These are phyloP conservation scores for Zanthoxylum bungeanum DNA, from an alignment of 345 rosid genomes.

Conservation along the genomic window DNA sequence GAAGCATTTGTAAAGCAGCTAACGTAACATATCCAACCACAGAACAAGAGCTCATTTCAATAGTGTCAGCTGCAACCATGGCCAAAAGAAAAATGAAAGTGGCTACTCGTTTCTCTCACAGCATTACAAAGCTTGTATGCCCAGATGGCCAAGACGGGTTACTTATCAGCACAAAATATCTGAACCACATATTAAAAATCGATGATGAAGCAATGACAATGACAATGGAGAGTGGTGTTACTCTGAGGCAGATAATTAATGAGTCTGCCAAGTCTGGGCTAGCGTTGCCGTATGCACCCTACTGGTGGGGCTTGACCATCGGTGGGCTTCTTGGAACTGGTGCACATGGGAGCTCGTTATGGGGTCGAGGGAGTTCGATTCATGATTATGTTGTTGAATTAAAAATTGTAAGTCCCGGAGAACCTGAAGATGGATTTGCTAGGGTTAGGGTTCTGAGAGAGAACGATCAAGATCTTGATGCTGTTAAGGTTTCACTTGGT, in stretches of 20 bases:
- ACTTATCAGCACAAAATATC: conserved; percentile 68
- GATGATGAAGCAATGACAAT: conserved; percentile 42
- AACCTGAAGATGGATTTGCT: conserved; percentile 42
- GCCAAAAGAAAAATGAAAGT: conserved; percentile 59
- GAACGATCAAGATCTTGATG: conserved; percentile 42
- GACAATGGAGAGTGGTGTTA: conserved; percentile 65
- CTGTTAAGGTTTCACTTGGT: conserved; percentile 73
- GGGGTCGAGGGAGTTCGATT: conserved; percentile 73
- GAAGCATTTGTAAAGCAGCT: conserved; percentile 54
- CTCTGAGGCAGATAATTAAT: conserved; percentile 51
- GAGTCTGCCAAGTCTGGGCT: conserved; percentile 60
- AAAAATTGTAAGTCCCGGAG: conserved; percentile 55
- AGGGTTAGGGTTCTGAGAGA: conserved; percentile 40
- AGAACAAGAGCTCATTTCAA: conserved; percentile 50
- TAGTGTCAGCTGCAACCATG: conserved; percentile 51
- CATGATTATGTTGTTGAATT: conserved; percentile 63
- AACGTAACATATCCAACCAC: conserved; percentile 53
- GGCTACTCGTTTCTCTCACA: conserved; percentile 62
- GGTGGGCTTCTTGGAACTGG: conserved; percentile 82
- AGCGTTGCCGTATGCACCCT: conserved; percentile 74
- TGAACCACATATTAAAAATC: conserved; percentile 30
- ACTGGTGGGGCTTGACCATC: conserved; percentile 88
- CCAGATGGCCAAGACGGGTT: conserved; percentile 57
- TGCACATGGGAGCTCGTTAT: conserved; percentile 81
- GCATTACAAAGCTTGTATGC: conserved; percentile 71